Evolutionary conservation across 305 asterid species (phyloP).

Genomic region (Fraxinus greggii): DNA sequence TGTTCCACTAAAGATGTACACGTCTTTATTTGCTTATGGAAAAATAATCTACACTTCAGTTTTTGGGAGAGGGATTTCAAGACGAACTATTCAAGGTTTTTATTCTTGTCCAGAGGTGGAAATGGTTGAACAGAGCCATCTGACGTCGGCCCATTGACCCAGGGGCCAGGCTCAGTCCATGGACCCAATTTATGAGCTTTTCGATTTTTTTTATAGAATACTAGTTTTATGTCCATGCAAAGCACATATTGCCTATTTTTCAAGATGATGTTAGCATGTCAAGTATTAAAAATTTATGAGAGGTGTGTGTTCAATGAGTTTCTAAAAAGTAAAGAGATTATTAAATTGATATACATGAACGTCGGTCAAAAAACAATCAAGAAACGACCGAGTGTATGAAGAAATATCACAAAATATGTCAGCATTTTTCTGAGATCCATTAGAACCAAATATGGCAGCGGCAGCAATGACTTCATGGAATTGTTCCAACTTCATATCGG

Average conservation of each 20-base stretch:
- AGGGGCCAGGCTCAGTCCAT: neutral
- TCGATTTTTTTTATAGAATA: too few relatives aligned
- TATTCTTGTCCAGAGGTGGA: neutral
- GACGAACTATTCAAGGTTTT: neutral
- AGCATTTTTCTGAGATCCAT: neutral
- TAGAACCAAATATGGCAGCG: neutral
- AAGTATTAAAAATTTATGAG: neutral
- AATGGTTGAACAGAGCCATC: neutral
- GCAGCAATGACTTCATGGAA: neutral
- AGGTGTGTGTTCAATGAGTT: neutral
- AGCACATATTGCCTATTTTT: neutral
- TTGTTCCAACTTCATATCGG: neutral
- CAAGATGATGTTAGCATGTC: neutral
- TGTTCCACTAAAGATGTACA: neutral
- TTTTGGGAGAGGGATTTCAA: neutral
- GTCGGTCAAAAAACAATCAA: neutral
- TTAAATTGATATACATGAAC: neutral
- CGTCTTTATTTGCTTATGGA: neutral
- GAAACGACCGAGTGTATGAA: neutral
- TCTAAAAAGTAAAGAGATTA: neutral
- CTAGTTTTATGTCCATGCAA: neutral
- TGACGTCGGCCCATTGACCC: neutral
- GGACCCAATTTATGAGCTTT: neutral
- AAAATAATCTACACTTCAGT: neutral
- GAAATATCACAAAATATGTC: neutral